Evolutionary conservation across 495 filamentous ascomycete species (phyloP).

Genomic region (Apodospora peruviana): DNA sequence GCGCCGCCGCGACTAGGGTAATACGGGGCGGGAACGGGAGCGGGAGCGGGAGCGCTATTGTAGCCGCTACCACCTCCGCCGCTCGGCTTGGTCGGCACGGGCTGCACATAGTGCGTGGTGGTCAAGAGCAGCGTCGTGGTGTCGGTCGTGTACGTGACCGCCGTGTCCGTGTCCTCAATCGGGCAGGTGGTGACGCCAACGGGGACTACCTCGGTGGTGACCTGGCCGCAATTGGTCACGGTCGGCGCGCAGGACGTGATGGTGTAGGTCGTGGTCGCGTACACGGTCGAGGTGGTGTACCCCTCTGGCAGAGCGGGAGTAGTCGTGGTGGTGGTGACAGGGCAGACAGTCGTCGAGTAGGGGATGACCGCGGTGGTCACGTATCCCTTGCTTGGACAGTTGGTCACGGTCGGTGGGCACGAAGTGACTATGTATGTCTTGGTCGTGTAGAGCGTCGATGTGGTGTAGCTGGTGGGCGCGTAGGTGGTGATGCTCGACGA

Average conservation of each 20-base stretch:
- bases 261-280: conserved; percentile 50
- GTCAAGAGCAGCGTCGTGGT: no score
- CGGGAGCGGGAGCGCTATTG: no score
- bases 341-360: conserved; percentile 56
- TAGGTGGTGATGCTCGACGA: conserved; percentile 40
- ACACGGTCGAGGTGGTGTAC: conserved; percentile 24
- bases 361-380: conserved; percentile 51
- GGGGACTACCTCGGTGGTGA: conserved; percentile 5
- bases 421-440: conserved; percentile 49
- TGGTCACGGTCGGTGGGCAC: conserved; percentile 54
- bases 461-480: conserved; percentile 3
- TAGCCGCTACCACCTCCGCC: no score
- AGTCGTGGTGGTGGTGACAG: conserved; percentile 34
- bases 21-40: no score
- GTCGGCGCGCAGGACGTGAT: no score
- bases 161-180: background rate
- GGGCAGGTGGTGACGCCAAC: background rate
- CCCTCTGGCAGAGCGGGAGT: background rate
- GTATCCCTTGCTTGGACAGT: conserved; percentile 36
- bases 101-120: no score
- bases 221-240: conserved; percentile 5
- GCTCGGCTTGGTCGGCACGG: no score
- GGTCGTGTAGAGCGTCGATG: conserved; percentile 43
- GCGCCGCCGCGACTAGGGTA: no score
- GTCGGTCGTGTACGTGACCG: no score